Evolutionary conservation across 1,284 basidiomycete genomes (phyloP), one percentile per base, ranked within the genome.

Genomic region (Leccinum pachyderme): DNA sequence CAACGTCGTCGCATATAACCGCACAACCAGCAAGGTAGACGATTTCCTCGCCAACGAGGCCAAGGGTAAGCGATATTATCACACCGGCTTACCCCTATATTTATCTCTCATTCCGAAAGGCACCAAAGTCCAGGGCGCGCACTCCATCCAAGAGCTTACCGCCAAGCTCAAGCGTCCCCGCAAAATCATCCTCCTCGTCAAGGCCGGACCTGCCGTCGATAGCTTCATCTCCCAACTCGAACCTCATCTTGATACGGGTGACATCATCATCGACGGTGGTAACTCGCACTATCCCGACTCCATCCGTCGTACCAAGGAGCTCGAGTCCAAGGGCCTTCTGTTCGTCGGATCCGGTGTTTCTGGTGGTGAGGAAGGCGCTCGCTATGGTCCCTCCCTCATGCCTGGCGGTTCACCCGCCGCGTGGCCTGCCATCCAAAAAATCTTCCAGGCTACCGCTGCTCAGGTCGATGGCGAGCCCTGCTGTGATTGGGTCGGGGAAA

Each of bases 221-320:
- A 79, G 79, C 59, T 91, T 92, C 74, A 92, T 92, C 70, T 63
- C 73, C 24, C 84, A 89, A 70, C 83, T 92, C 49, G 76, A 77
- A 52, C 87, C 89, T 52, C 73, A 84, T 63, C 84, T 92, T 54
- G 89, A 91, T 66, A 61, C 78, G 56, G 90, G 89, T 60, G 89
- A 92, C 77, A 98, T 99, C 80, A 86, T 99, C 81, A 98, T 99
- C 68, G 97, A 99, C 75, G 97, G 97, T 69, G 96, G 97, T 70
- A 99, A 99, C 82, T 98, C 95, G 55, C 95, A 99, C 80, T 99
- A 93, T 81, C 96, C 97, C 61, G 97, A 99, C 76, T 91, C 94
- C 52, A 96, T 95, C 77, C 93, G 97, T 69, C 93, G 97, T 70
- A 83, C 87, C 72, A 78, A 94, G 74, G 94, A 95, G 72, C 88